Evolutionary conservation across 805 yeast species (phyloP), one percentile per base, ranked within the genome.

Genomic region (Millerago galiae): DNA sequence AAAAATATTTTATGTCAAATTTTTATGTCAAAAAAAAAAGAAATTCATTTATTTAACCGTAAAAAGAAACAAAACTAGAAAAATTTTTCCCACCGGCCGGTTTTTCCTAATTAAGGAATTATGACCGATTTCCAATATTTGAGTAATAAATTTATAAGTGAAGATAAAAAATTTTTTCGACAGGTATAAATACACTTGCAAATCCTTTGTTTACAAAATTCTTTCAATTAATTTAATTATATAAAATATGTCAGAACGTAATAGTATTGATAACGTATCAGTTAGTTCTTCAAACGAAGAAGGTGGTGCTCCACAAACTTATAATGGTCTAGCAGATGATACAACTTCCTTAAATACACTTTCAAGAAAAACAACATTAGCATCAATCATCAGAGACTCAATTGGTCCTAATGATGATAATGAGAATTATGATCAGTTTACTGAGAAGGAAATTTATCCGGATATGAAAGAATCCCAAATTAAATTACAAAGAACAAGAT

Each of bases 401-500:
- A 24, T 31, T n/a, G 16, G 26, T 9, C 25, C 14, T 13, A 16
- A 24, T 13, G 40, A 42, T 9, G 33, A 38, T 7, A 32, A 38
- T 1, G 46, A 46, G 3, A 43, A 48, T 28, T 51, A 44, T 35
- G 44, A 44, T 1, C 42, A 42, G 2, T 55, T 45, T 40, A 36
- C 50, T 2, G 53, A 56, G 32, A 44, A 56, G 46, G 68, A 60
- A 29, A 64, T 73, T 13, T 74, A 72, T 46, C 63, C 55, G 5
- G 65, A 65, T 25, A 47, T 65, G 44, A 55, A 58, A 15, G 61
- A 64, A 1, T 58, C 64, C 13, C 61, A 62, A 39, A 64, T 74
- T 15, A 58, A 61, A 5, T 46, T 75, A 32, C 60, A 56, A 18
- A 62, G 82, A 38, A 66, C 70, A 8, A 62, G 60, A 24, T 72